Evolutionary conservation across 2,329 filamentous ascomycete genomes (phyloP).

Genomic region (Aspergillus novofumigatus): DNA sequence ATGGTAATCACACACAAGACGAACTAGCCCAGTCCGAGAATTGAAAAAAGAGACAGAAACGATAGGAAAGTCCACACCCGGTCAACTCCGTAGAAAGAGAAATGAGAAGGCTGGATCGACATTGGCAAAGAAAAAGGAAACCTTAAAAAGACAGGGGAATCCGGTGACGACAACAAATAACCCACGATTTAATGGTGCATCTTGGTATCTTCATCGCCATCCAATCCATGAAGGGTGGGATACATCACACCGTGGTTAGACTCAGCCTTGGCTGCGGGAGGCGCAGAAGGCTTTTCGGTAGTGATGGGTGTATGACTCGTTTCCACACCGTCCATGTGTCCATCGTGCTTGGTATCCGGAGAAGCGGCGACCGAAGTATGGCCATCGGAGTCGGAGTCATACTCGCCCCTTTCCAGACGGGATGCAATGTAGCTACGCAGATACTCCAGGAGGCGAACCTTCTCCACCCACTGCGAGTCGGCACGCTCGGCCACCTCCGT

Average conservation of each 20-base stretch:
- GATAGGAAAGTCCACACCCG: neutral
- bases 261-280: neutral
- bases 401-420: constrained; percentile 52
- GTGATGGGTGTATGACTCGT: constrained; percentile 45
- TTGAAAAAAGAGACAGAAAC: constrained; percentile 5
- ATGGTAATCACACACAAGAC: neutral
- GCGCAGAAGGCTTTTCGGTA: constrained; percentile 11
- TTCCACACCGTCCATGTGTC: constrained; percentile 33
- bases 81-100: neutral
- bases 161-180: constrained; percentile 3
- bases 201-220: constrained; percentile 34
- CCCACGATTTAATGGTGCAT: constrained; percentile 26
- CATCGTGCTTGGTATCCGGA: constrained; percentile 15
- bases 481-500: constrained; percentile 38
- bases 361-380: constrained; percentile 5
- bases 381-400: constrained; percentile 23
- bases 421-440: constrained; percentile 56
- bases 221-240: constrained; percentile 29
- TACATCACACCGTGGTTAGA: constrained; percentile 26
- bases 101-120: neutral
- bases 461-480: constrained; percentile 59
- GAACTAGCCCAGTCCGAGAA: neutral
- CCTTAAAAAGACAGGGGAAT: neutral
- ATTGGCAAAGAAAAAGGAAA: too few relatives aligned
- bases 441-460: constrained; percentile 60